phyloP scores from a whole-genome alignment of 495 filamentous ascomycete species.

The Halenospora varia region DNA sequence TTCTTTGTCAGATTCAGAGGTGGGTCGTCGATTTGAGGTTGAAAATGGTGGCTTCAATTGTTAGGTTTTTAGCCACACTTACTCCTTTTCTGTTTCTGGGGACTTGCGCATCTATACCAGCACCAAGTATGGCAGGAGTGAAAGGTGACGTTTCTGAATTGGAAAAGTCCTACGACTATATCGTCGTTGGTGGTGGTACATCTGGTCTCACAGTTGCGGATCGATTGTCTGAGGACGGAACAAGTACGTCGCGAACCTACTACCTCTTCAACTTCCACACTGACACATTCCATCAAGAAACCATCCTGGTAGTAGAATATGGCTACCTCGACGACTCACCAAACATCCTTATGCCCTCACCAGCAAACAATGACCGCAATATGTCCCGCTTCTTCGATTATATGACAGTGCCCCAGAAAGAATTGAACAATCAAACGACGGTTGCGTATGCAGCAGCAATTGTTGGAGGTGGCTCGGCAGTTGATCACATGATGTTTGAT shows the following conservation, averaged over 20 bases:
- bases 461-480: conserved; percentile 41
- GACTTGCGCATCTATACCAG: not conserved
- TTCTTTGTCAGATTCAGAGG: no score
- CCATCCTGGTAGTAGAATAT: not conserved
- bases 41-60: no score
- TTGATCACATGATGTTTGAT: conserved; percentile 43
- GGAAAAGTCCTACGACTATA: not conserved
- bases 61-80: no score
- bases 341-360: not conserved
- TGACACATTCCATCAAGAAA: not conserved
- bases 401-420: not conserved
- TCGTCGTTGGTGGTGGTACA: conserved; percentile 1
- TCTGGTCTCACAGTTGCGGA: not conserved
- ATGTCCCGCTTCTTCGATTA: not conserved
- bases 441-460: conserved; percentile 19
- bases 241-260: not conserved
- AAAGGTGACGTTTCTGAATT: not conserved
- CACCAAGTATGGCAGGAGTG: not conserved
- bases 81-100: not conserved
- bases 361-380: not conserved
- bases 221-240: not conserved
- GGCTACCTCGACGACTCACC: not conserved
- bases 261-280: not conserved
- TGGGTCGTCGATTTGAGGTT: no score
- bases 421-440: not conserved